phyloP scores from a whole-genome alignment of 371 early-diverging fungal genomes.

The Mortierella sp. region DNA sequence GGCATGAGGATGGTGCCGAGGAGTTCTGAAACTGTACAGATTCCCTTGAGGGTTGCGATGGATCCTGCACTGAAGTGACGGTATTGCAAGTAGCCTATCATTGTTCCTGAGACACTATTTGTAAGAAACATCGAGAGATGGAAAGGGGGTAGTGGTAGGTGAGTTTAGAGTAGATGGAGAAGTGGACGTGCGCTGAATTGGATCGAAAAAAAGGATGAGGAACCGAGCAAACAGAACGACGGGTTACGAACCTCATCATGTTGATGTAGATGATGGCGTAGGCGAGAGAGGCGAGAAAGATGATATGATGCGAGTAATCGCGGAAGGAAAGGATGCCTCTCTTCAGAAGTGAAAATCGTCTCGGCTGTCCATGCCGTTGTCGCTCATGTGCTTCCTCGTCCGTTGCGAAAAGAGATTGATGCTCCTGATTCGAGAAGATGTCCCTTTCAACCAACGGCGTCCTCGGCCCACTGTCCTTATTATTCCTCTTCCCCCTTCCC shows the following conservation, averaged over 20 bases:
- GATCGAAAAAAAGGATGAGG: too few species aligned
- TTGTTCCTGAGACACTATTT: constrained; percentile 60
- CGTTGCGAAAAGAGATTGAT: not conserved
- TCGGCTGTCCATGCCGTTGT: not conserved
- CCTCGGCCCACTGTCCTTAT: not conserved
- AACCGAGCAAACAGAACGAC: not conserved
- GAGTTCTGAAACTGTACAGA: constrained; percentile 45
- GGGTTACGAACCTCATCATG: constrained; percentile 38
- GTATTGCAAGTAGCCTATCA: constrained; percentile 65
- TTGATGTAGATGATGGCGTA: constrained; percentile 54
- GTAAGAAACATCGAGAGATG: constrained; percentile 25
- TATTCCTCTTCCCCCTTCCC: not conserved
- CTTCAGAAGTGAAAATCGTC: not conserved
- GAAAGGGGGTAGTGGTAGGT: constrained; percentile 30
- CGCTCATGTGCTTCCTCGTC: not conserved
- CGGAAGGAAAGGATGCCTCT: constrained; percentile 24
- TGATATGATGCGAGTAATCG: constrained; percentile 29
- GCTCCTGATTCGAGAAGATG: not conserved
- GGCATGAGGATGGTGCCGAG: constrained; percentile 59
- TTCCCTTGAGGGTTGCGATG: constrained; percentile 44
- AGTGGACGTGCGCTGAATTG: too few species aligned
- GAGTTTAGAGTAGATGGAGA: not conserved
- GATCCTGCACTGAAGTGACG: constrained; percentile 36
- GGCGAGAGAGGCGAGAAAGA: constrained; percentile 45
- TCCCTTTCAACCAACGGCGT: not conserved